Evolutionary conservation across 164 flowering plant genomes (phyloP).

Genomic region (Sextonia rubra): DNA sequence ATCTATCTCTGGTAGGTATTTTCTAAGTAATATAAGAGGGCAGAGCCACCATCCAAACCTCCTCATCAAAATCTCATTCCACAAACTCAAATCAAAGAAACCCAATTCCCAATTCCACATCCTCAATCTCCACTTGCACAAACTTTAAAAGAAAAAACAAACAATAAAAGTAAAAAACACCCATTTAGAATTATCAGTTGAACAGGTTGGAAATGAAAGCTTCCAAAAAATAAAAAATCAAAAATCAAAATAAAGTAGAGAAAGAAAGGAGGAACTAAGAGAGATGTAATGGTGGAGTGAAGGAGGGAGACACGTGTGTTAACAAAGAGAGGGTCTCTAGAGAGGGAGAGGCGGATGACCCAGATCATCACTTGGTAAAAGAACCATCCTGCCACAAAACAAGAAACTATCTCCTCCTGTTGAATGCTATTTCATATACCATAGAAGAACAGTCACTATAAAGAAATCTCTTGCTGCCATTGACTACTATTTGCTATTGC

Average conservation of each 20-base stretch:
- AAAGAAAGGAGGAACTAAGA: conserved; percentile 48
- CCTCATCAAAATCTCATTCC: neutral
- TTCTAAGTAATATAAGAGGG: no score
- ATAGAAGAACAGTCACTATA: conserved; percentile 68
- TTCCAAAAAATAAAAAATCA: no score
- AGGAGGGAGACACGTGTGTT: conserved; percentile 84
- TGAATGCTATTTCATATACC: conserved; percentile 68
- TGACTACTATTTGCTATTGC: neutral
- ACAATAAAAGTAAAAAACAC: neutral
- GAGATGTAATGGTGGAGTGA: conserved; percentile 74
- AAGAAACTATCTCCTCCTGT: conserved; percentile 54
- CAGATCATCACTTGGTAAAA: conserved; percentile 75
- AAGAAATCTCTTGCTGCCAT: conserved; percentile 53
- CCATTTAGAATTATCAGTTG: no score
- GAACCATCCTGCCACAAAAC: conserved; percentile 46
- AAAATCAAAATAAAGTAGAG: no score
- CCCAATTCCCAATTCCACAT: neutral
- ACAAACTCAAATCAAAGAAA: neutral
- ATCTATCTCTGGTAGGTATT: no score
- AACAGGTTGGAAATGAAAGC: no score
- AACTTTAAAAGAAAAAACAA: no score
- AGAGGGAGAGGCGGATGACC: conserved; percentile 45
- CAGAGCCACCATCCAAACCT: no score
- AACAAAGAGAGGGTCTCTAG: conserved; percentile 77
- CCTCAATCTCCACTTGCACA: no score